Evolutionary conservation across 2,329 filamentous ascomycete genomes (phyloP), one percentile per base, ranked within the genome.

Genomic region (Phoma sp.): DNA sequence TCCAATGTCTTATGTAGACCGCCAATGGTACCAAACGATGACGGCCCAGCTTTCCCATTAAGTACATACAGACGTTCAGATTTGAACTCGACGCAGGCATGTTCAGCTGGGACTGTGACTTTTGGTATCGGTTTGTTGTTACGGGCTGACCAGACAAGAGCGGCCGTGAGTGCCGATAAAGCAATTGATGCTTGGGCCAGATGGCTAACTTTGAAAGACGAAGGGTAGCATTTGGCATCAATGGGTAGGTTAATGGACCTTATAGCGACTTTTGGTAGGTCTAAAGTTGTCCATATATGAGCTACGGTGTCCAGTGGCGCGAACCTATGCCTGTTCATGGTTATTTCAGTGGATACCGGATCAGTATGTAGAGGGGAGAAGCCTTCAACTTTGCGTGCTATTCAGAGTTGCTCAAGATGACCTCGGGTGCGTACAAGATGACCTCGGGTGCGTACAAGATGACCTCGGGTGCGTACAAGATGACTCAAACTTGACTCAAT

Each of bases 181-280:
- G 76, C 80, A 21, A 87, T 83, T 1, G 78, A 75, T 10, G 77
- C 73, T 60, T 85, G 83, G 0, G 83, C 83, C 0, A 86, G 70
- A 30, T 80, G 71, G 0, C 76, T 80, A 12, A 86, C 77, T 51
- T 83, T 84, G 74, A 80, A 85, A 0, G 83, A 85, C 1, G 81
- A 85, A 0, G 78, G 77, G 1, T 77, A 65, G 3, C 69, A 72
- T 4, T 72, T 66, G 0, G 51, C 60, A 54, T 68, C 48, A 2
- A 57, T 18, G 18, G 65, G 34, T 23, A 70, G 42, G 15, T 63
- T 12, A 2, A 74, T 54, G 17, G 66, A 62, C 3, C 57, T 17
- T 7, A 74, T 42, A 2, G 66, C 63, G 18, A 61, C 26, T 14
- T 47, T 39, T 14, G 69, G 71, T 5, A 74, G 60, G 3, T 48